phyloP scores from a whole-genome alignment of 2,329 filamentous ascomycete genomes.

The Fusarium succisae region DNA sequence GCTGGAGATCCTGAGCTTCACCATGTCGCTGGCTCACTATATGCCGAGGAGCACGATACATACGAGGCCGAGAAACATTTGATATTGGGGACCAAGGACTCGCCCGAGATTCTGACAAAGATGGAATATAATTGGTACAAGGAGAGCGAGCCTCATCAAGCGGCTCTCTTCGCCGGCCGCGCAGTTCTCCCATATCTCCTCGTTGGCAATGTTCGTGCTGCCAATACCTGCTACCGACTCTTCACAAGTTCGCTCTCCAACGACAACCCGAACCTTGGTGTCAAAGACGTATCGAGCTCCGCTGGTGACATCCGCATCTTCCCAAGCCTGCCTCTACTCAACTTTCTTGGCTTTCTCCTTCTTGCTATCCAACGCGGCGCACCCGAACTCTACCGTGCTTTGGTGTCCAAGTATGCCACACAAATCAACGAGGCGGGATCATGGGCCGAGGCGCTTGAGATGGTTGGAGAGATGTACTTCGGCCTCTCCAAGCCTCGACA shows the following conservation, averaged over 20 bases:
- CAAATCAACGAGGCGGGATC: conserved; percentile 79
- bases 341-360: conserved; percentile 88
- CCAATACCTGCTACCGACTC: conserved; percentile 81
- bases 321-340: conserved; percentile 90
- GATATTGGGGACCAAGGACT: conserved; percentile 87
- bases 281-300: conserved; percentile 82
- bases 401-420: conserved; percentile 81
- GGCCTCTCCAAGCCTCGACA: conserved; percentile 87
- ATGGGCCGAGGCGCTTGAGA: conserved; percentile 85
- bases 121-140: conserved; percentile 96
- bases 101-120: conserved; percentile 78
- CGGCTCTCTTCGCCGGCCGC: conserved; percentile 84
- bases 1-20: conserved; percentile 94
- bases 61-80: conserved; percentile 96
- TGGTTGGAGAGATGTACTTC: conserved; percentile 97
- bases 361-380: conserved; percentile 83
- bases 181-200: conserved; percentile 92
- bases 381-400: conserved; percentile 81
- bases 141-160: conserved; percentile 86
- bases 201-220: conserved; percentile 87
- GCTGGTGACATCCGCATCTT: conserved; percentile 82
- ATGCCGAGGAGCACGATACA: conserved; percentile 90
- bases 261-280: conserved; percentile 65
- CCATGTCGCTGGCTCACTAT: conserved; percentile 87
- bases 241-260: conserved; percentile 55